phyloP scores from a whole-genome alignment of 2,329 filamentous ascomycete species.

The Venturia effusa region DNA sequence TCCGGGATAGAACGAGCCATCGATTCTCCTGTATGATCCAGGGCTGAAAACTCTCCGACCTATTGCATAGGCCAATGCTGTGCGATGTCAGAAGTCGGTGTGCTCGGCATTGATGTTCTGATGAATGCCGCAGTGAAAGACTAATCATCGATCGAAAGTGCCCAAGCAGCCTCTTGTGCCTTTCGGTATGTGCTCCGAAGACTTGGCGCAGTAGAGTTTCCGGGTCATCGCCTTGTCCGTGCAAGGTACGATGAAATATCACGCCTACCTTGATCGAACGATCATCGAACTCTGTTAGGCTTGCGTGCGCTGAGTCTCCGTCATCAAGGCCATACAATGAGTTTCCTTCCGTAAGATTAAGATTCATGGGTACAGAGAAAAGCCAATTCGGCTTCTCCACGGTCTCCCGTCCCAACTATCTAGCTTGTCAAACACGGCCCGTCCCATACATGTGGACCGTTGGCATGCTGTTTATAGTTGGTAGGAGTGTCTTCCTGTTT shows the following conservation, averaged over 20 bases:
- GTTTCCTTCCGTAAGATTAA: background rate
- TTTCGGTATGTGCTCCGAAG: background rate
- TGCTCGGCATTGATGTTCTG: background rate
- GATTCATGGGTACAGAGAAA: background rate
- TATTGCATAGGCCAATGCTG: background rate
- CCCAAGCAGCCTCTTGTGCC: background rate
- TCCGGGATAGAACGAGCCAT: background rate
- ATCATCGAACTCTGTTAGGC: background rate
- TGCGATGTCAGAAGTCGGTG: background rate
- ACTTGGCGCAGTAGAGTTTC: background rate
- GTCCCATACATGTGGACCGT: background rate
- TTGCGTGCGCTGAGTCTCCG: background rate
- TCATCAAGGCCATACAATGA: background rate
- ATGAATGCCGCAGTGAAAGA: background rate
- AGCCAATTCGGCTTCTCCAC: background rate
- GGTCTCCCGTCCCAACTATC: background rate
- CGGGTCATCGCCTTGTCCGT: background rate
- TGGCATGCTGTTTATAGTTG: background rate
- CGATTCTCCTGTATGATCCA: background rate
- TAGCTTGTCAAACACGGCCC: background rate
- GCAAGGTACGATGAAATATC: background rate
- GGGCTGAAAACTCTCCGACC: background rate
- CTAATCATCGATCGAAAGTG: background rate
- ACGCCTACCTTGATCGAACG: background rate
- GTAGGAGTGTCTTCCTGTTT: background rate